Evolutionary conservation across 768 basidiomycete genomes (phyloP).

Genomic region (Tylopilus felleus): DNA sequence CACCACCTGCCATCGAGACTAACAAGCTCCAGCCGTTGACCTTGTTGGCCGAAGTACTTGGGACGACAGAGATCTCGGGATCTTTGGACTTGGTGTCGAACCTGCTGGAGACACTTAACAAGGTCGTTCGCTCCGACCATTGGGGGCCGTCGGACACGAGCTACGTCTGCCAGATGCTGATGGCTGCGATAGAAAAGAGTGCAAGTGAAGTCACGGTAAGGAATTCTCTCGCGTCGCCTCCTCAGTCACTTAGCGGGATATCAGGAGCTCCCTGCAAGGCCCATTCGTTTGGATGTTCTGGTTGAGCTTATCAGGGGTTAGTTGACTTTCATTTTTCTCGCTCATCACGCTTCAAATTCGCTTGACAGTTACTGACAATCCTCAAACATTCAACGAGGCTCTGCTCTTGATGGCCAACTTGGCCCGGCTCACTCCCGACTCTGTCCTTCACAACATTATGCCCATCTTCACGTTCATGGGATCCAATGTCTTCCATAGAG

Average conservation of each 20-base stretch:
- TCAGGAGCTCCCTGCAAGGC: constrained; percentile 54
- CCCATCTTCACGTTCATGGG: constrained; percentile 99
- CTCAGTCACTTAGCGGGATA: neutral
- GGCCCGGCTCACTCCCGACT: constrained; percentile 81
- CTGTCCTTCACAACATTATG: constrained; percentile 93
- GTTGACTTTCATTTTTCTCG: neutral
- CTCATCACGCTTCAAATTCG: neutral
- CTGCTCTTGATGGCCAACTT: constrained; percentile 82
- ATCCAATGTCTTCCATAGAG: constrained; percentile 94
- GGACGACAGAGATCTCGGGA: constrained; percentile 59
- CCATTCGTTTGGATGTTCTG: constrained; percentile 77
- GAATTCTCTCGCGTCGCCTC: neutral
- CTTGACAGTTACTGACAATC: constrained; percentile 76
- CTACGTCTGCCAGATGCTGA: constrained; percentile 80
- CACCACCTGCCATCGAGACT: constrained; percentile 30
- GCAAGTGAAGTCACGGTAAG: constrained; percentile 56
- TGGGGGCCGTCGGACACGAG: constrained; percentile 60
- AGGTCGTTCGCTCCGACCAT: constrained; percentile 55
- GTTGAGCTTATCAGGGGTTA: constrained; percentile 83
- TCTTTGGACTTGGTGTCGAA: constrained; percentile 68
- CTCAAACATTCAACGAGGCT: constrained; percentile 93
- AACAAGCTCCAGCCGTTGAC: constrained; percentile 47
- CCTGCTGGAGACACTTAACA: constrained; percentile 70
- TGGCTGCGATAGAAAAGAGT: constrained; percentile 73
- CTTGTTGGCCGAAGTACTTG: constrained; percentile 68